phyloP scores from a whole-genome alignment of 2,329 filamentous ascomycete genomes.

The Coniochaeta sp. region DNA sequence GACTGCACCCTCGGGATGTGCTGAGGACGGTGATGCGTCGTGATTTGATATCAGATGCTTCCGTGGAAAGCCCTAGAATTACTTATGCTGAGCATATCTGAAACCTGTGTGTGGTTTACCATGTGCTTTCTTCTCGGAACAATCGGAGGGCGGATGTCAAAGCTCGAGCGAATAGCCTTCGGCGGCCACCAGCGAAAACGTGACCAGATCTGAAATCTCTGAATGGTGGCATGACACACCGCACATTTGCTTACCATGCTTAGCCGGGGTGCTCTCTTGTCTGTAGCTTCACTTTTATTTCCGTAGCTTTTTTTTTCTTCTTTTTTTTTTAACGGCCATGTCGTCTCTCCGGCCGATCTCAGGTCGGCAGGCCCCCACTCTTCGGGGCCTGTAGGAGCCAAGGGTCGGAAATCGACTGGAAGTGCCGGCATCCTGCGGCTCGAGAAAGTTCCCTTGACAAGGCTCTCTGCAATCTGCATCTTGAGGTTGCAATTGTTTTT shows the following conservation, averaged over 20 bases:
- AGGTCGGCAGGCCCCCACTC: not conserved
- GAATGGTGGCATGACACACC: conserved; percentile 1
- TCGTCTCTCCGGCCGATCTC: not conserved
- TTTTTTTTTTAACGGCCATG: not conserved
- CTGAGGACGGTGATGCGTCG: not conserved
- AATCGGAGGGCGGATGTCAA: not conserved
- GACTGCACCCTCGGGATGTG: not conserved
- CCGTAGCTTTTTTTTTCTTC: too few relatives aligned
- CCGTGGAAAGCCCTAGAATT: not conserved
- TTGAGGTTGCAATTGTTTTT: not conserved
- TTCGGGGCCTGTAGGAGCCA: not conserved
- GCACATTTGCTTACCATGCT: not conserved
- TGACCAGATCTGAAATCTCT: not conserved
- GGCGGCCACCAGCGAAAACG: not conserved
- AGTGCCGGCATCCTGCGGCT: conserved; percentile 1
- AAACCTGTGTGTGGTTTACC: not conserved
- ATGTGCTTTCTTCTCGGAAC: not conserved
- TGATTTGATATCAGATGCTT: not conserved
- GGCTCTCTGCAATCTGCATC: not conserved
- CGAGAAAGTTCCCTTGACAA: not conserved
- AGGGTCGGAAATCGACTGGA: not conserved
- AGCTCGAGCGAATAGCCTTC: not conserved
- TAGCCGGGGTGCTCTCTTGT: not conserved
- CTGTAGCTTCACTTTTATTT: too few relatives aligned
- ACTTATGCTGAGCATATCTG: not conserved